Evolutionary conservation across 257 asterid genomes (phyloP).

Genomic region (Ehretia macrophylla): DNA sequence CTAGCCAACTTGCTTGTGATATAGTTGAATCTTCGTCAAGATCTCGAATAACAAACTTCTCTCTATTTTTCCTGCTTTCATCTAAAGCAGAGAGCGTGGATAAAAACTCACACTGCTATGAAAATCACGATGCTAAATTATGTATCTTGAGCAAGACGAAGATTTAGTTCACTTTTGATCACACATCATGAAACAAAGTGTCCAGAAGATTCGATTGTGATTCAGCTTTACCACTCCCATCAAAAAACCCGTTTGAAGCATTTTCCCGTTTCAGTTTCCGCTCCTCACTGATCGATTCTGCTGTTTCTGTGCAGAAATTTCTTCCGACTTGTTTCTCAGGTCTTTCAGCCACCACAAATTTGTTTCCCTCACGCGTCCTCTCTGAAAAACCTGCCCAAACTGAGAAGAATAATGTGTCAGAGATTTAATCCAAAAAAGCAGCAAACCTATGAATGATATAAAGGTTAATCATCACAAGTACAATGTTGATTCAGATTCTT

Average conservation of each 20-base stretch:
- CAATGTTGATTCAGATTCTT: too few relatives aligned
- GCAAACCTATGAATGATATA: background rate
- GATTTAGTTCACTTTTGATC: background rate
- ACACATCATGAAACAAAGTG: constrained; percentile 54
- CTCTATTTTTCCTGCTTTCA: background rate
- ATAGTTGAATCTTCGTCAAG: background rate
- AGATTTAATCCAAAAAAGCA: background rate
- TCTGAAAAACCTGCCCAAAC: constrained; percentile 98
- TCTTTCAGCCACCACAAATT: constrained; percentile 79
- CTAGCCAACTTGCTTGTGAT: background rate
- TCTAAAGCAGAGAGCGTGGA: background rate
- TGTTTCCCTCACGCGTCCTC: constrained; percentile 92
- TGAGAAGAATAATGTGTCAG: constrained; percentile 18
- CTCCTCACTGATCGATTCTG: constrained; percentile 74
- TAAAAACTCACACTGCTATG: background rate
- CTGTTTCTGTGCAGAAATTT: constrained; percentile 55
- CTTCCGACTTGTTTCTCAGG: constrained; percentile 47
- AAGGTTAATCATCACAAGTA: too few relatives aligned
- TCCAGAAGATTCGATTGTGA: constrained; percentile 66
- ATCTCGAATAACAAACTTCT: background rate
- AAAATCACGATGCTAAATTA: background rate
- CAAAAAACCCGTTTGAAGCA: constrained; percentile 53
- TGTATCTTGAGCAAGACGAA: too few relatives aligned
- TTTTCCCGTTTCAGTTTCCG: constrained; percentile 65
- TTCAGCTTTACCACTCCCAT: constrained; percentile 42